Conservation (phyloP, 257 asterid genomes). For the Solanum sejunctum region DNA sequence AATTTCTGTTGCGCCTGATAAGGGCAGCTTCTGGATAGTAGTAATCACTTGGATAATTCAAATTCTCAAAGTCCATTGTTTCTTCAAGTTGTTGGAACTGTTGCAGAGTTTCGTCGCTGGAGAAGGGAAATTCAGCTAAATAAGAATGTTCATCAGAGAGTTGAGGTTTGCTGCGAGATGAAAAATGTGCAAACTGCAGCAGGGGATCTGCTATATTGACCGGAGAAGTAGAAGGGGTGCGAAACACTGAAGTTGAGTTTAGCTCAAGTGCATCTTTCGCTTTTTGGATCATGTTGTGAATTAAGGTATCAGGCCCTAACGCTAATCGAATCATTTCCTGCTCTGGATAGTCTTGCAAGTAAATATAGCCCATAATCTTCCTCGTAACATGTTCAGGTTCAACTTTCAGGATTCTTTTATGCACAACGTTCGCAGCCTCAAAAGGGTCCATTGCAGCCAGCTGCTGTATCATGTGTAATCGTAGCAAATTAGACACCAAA, state of each 20-base stretch:
- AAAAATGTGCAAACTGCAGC: constrained; percentile 17
- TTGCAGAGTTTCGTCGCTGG: constrained; percentile 10
- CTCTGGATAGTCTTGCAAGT: constrained; percentile 40
- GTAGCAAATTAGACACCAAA: background rate
- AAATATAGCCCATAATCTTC: constrained; percentile 59
- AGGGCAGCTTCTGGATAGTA: constrained; percentile 28
- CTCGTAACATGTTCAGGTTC: constrained; percentile 59
- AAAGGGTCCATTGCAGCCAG: constrained; percentile 35
- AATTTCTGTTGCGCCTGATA: constrained; percentile 21
- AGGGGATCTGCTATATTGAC: constrained; percentile 23
- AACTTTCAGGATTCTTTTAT: constrained; percentile 30
- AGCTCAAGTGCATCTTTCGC: constrained; percentile 27
- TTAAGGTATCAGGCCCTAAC: constrained; percentile 53
- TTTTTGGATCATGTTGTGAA: constrained; percentile 36
- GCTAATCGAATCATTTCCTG: constrained; percentile 86
- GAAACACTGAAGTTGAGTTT: constrained; percentile 22
- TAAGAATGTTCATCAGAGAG: constrained; percentile 10
- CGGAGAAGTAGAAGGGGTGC: constrained; percentile 38
- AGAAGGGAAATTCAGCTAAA: constrained; percentile 19
- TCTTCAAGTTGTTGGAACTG: constrained; percentile 26
- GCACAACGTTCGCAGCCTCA: constrained; percentile 53
- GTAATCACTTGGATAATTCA: constrained; percentile 20
- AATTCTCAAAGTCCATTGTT: constrained; percentile 5
- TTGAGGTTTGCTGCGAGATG: constrained; percentile 33
- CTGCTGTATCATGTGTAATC: background rate